Evolutionary conservation across 140 eudicot species (phyloP), one percentile per base, ranked within the genome.

Genomic region (Senecio squalidus): DNA sequence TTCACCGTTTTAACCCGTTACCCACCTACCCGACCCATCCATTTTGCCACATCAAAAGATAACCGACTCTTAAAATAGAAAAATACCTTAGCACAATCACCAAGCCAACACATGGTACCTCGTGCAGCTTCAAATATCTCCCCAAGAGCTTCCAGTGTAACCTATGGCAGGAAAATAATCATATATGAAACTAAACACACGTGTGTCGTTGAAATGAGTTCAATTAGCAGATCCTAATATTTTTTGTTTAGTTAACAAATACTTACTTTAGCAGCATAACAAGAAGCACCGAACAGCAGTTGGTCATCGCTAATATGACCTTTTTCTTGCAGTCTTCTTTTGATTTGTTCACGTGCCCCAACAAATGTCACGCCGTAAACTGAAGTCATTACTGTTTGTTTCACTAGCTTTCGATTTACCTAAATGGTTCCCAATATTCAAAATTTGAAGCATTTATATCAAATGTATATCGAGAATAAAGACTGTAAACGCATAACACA

Each of bases 361-460:
- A 86, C 58, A 55, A 76, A 91, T 26, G 98, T 91, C 39, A 91
- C 98, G 29, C 98, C 98, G 16, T 91, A 91, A 1, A 91, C 98
- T 46, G 98, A 91, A 39, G 98, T 91, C 98, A 91, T 91, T 60
- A 91, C 98, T 10, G 98, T 91, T 81, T 91, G 98, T 71, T 91
- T 91, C 60, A 91, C 95, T 58, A 91, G 67, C 47, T 86, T 91
- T 26, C 98, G 66, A 50, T 87, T 83, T 58, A 91, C 98, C 98
- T 91, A 33, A 23, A 28, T 3, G 31, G 4, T 45, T 30, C 29
- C 3, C 9, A 7, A 54, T 15, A n/a, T 8, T 16, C 26, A 23
- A 15, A 25, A 39, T 21, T 15, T 39, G 23, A 46, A 21, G 27
- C 52, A 67, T 27, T 26, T 8, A 0, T 25, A 21, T 61, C 9